A percentile compares a stretch with the other conserved stretches of the same genome.
phyloP scores from a whole-genome alignment of 129 eudicot genomes.

The Apium graveolens region DNA sequence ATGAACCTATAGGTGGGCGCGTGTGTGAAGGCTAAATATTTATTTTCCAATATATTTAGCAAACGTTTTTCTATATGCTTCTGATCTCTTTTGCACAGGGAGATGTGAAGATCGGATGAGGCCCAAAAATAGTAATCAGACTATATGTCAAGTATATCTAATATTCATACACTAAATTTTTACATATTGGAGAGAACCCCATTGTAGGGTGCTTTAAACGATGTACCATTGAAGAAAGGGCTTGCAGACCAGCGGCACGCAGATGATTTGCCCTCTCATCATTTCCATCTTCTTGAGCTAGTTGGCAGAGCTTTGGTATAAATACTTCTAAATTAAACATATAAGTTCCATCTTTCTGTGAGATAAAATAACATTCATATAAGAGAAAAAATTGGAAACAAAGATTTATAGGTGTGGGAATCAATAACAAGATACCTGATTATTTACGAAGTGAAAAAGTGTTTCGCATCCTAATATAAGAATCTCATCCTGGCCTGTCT shows the following conservation, averaged over 20 bases:
- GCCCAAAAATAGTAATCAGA: neutral
- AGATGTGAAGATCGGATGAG: neutral
- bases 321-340: constrained; percentile 82
- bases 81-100: neutral
- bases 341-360: constrained; percentile 83
- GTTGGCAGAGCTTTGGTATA: constrained; percentile 68
- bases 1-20: neutral
- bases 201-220: constrained; percentile 6
- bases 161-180: neutral
- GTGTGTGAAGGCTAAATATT: neutral
- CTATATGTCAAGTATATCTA: neutral
- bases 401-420: neutral
- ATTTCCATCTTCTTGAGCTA: constrained; percentile 96
- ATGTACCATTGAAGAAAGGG: constrained; percentile 87
- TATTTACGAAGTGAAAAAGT: constrained; percentile 78
- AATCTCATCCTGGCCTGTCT: constrained; percentile 71
- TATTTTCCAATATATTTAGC: neutral
- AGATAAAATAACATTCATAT: constrained; percentile 2
- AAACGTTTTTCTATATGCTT: neutral
- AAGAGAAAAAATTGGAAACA: constrained; percentile 1
- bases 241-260: constrained; percentile 76
- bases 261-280: constrained; percentile 58
- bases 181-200: neutral
- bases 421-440: constrained; percentile 58
- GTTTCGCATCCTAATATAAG: constrained; percentile 66